Evolutionary conservation across 495 filamentous ascomycete species (phyloP), one percentile per base, ranked within the genome.

Genomic region (Margaritispora aquatica): DNA sequence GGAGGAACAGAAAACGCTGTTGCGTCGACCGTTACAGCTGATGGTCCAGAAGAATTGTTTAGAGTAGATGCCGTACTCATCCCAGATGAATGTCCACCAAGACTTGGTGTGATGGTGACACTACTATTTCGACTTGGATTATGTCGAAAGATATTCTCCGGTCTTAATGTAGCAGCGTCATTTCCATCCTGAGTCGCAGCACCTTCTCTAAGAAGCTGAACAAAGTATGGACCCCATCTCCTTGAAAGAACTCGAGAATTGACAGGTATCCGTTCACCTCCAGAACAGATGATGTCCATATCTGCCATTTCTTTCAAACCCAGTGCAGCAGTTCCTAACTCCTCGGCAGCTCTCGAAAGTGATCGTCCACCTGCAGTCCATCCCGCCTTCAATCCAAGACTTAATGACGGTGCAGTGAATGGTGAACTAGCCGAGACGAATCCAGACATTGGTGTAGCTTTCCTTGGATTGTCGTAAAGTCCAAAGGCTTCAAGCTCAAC

Each of bases 401-500:
- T 86, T n/a, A 63, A n/a, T 2, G 75, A 76, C 15, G 80, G 81
- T 9, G 80, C 73, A 4, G 77, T 70, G 47, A 59, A 68, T 1
- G 90, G 87, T 26, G 88, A 82, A 70, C 89, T 93, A 52, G 88
- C 84, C 11, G 91, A 96, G 54, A 86, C 75, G 67, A 88, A 96
- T 13, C 83, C 87, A 17, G 90, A 91, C 61, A 88, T 86, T 2
- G 92, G 88, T 0, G 82, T 71, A n/a, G 78, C 80, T 65, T 83
- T 84, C 54, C 90, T 81, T 19, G 94, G 90, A 67, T 97, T 97
- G 70, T 97, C 92, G 69, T 96, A 97, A 3, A 98, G 84, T 0
- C 94, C 94, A 75, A 96, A 98, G 0, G 94, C 92, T 70, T 98
- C 94, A 19, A 98, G 75, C 72, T 97, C 94, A 19, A 98, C 92